A percentile compares a stretch with the other conserved stretches of the same genome.
Evolutionary conservation across 306 rosid genomes (phyloP).

Genomic region (Begonia masoniana): DNA sequence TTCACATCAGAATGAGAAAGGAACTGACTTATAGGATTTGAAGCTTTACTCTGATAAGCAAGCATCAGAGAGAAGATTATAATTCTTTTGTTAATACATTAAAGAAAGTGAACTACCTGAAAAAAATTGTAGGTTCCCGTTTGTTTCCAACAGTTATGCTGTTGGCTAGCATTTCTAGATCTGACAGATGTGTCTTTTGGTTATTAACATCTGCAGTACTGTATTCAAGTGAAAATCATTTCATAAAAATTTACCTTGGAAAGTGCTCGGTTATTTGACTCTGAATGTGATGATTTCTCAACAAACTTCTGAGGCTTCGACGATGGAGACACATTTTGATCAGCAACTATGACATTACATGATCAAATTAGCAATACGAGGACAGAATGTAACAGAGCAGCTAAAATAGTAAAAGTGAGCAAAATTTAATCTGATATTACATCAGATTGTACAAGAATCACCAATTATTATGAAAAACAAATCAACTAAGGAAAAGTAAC

Average conservation of each 20-base stretch:
- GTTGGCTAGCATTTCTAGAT: too few relatives aligned
- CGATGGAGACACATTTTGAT: slow-evolving; percentile 21
- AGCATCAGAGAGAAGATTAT: slow-evolving; percentile 8
- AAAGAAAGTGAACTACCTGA: too few relatives aligned
- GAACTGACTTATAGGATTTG: slow-evolving; percentile 17
- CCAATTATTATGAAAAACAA: too few relatives aligned
- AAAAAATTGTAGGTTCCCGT: background rate
- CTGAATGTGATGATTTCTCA: slow-evolving; percentile 29
- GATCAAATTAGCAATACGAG: too few relatives aligned
- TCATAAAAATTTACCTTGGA: slow-evolving; percentile 28
- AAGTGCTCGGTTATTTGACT: slow-evolving; percentile 21
- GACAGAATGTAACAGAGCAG: too few relatives aligned
- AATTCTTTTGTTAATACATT: too few relatives aligned
- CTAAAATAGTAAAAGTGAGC: too few relatives aligned
- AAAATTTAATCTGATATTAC: too few relatives aligned
- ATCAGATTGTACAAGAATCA: too few relatives aligned
- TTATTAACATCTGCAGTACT: too few relatives aligned
- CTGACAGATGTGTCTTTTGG: too few relatives aligned
- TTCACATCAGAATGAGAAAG: slow-evolving; percentile 54
- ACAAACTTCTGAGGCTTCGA: slow-evolving; percentile 28
- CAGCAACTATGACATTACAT: slow-evolving; percentile 19
- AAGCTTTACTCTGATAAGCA: slow-evolving; percentile 33
- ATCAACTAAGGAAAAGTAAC: too few relatives aligned
- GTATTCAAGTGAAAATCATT: background rate
- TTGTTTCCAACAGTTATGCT: background rate